These are phyloP conservation scores for Lathyrus sativus DNA, from an alignment of 306 rosid genomes.

Conservation along the genomic window DNA sequence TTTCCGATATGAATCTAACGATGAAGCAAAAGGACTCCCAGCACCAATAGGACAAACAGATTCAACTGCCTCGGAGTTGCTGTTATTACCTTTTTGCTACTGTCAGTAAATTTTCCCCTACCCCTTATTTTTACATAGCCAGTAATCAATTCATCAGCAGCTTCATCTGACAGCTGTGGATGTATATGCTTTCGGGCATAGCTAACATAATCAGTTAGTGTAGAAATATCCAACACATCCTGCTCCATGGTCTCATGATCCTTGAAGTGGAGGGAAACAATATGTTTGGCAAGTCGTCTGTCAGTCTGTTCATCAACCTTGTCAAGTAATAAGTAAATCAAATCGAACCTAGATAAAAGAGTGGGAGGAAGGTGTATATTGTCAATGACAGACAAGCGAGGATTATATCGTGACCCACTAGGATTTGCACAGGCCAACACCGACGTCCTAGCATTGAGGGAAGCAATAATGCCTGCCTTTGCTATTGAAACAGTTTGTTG, in stretches of 20 bases:
- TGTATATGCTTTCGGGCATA: slow-evolving; percentile 87
- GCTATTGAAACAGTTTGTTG: slow-evolving; percentile 97
- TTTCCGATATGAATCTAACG: too few relatives aligned
- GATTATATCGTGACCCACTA: slow-evolving; percentile 91
- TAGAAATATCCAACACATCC: slow-evolving; percentile 74
- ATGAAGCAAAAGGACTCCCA: too few relatives aligned
- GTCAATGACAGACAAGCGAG: slow-evolving; percentile 91
- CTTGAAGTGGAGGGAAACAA: slow-evolving; percentile 77
- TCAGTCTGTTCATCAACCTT: slow-evolving; percentile 93
- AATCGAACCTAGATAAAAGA: slow-evolving; percentile 87
- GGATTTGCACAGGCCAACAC: slow-evolving; percentile 99
- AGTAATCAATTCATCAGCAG: slow-evolving; percentile 90
- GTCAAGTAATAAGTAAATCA: slow-evolving; percentile 86
- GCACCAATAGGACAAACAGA: too few relatives aligned
- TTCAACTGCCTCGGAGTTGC: slow-evolving; percentile 98
- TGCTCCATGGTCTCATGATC: slow-evolving; percentile 78
- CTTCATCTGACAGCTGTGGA: slow-evolving; percentile 88
- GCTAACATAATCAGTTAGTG: slow-evolving; percentile 77
- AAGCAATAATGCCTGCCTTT: slow-evolving; percentile 94
- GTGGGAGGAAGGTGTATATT: slow-evolving; percentile 99
- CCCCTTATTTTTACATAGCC: slow-evolving; percentile 86
- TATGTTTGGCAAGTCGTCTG: slow-evolving; percentile 89
- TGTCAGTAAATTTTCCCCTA: slow-evolving; percentile 94
- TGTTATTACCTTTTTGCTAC: slow-evolving; percentile 97
- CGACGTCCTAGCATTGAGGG: slow-evolving; percentile 96